A percentile compares a stretch with the other conserved stretches of the same genome.
Conservation (phyloP, 2,329 filamentous ascomycete genomes). For the Cordyceps fumosorosea region DNA sequence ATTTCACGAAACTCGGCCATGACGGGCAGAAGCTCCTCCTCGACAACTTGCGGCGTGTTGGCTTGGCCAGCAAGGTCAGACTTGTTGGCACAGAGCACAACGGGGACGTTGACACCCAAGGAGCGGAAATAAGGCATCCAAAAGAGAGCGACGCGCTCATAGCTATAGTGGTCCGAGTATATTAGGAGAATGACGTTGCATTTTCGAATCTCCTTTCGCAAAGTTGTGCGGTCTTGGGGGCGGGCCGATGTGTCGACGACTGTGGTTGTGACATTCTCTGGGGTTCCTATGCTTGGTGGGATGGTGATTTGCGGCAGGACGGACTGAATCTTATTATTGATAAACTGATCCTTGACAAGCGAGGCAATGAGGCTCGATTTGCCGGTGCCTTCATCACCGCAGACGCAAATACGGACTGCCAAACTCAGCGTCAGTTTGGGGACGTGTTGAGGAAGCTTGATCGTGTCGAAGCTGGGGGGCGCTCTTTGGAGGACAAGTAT, state of each 20-base stretch:
- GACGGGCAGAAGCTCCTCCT: conserved; percentile 96
- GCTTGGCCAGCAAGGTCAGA: conserved; percentile 75
- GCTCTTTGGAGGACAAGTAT: not conserved
- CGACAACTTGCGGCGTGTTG: conserved; percentile 75
- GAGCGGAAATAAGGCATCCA: conserved; percentile 99
- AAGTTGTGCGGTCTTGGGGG: conserved; percentile 81
- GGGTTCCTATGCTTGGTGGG: conserved; percentile 84
- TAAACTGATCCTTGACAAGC: conserved; percentile 94
- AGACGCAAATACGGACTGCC: conserved; percentile 86
- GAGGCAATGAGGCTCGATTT: conserved; percentile 92
- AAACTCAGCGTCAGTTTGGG: not conserved
- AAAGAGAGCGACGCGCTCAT: conserved; percentile 91
- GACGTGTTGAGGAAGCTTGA: not conserved
- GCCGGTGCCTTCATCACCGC: conserved; percentile 91
- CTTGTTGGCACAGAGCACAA: conserved; percentile 95
- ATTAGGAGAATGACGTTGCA: conserved; percentile 95
- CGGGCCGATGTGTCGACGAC: conserved; percentile 96
- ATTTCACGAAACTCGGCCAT: conserved; percentile 99
- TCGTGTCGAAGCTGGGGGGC: not conserved
- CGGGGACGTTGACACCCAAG: conserved; percentile 95
- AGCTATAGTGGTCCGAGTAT: conserved; percentile 98
- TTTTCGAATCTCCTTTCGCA: conserved; percentile 92
- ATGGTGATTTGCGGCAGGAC: conserved; percentile 94
- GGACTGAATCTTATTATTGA: conserved; percentile 89
- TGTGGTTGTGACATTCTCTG: conserved; percentile 93